Percentiles rank a stretch among this genome's conserved stretches.
phyloP scores from a whole-genome alignment of 495 filamentous ascomycete genomes.

The Penicillium lagena region DNA sequence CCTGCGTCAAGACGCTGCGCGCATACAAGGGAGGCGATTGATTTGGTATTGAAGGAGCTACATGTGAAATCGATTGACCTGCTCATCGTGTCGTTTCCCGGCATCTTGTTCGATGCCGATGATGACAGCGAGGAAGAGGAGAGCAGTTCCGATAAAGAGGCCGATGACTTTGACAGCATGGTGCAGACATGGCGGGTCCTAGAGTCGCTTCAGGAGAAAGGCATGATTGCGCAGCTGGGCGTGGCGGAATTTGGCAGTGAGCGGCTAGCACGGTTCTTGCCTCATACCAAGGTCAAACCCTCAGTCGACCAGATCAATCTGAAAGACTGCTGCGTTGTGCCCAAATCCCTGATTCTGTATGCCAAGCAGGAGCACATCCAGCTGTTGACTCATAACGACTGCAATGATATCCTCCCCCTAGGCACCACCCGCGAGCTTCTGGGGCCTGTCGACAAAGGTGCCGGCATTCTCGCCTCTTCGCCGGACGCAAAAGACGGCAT shows the following conservation, averaged over 20 bases:
- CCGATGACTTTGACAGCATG: constrained; percentile 60
- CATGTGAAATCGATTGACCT: constrained; percentile 72
- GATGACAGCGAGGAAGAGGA: constrained; percentile 73
- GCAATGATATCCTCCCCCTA: constrained; percentile 78
- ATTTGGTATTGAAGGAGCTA: constrained; percentile 72
- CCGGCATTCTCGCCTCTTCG: constrained; percentile 56
- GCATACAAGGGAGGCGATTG: constrained; percentile 70
- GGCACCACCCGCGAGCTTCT: constrained; percentile 80
- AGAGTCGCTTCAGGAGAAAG: constrained; percentile 65
- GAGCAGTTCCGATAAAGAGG: constrained; percentile 47
- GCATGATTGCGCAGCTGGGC: constrained; percentile 67
- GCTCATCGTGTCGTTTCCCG: constrained; percentile 87
- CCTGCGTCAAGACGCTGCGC: constrained; percentile 51
- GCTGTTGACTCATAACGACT: constrained; percentile 90
- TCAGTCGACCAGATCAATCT: constrained; percentile 95
- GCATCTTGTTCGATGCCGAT: constrained; percentile 87
- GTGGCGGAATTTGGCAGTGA: constrained; percentile 87
- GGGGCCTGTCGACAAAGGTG: constrained; percentile 56
- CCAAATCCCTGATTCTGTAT: constrained; percentile 76
- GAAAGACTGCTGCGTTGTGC: constrained; percentile 93
- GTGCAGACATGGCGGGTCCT: constrained; percentile 63
- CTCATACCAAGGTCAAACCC: constrained; percentile 63
- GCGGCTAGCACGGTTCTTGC: constrained; percentile 62
- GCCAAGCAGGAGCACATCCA: constrained; percentile 83
- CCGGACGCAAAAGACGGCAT: constrained; percentile 42